Conservation (phyloP, 129 eudicot species). For the Flaveria trinervia region DNA sequence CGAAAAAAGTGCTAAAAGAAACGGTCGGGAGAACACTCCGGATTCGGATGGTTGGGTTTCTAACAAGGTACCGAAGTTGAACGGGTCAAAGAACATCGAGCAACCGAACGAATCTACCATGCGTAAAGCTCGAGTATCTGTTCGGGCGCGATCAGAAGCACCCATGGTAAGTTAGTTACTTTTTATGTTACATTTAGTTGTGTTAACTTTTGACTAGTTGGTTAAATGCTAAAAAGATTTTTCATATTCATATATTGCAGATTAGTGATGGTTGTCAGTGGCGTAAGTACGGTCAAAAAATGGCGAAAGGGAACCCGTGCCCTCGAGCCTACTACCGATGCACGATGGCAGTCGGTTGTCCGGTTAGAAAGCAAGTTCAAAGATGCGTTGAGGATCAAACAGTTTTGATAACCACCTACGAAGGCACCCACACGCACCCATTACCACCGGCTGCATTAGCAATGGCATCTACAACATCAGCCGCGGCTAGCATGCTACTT, state of each 20-base stretch:
- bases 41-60: conserved; percentile 70
- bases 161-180: conserved; percentile 54
- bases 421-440: conserved; percentile 92
- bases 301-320: conserved; percentile 88
- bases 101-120: conserved; percentile 66
- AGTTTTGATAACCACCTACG: conserved; percentile 77
- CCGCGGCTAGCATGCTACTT: conserved; percentile 87
- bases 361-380: conserved; percentile 90
- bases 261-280: conserved; percentile 80
- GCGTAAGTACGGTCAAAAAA: conserved; percentile 76
- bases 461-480: conserved; percentile 89
- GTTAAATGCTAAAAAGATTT: background rate
- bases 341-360: conserved; percentile 82
- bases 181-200: background rate
- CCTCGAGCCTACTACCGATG: conserved; percentile 90
- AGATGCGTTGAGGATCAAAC: conserved; percentile 88
- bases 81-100: conserved; percentile 35
- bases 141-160: conserved; percentile 91
- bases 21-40: conserved; percentile 55
- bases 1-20: conserved; percentile 34
- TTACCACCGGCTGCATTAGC: conserved; percentile 90
- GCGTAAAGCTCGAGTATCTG: conserved; percentile 93
- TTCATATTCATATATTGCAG: conserved; percentile 25
- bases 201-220: background rate
- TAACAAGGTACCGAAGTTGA: conserved; percentile 57